Base-by-base conservation (phyloP, 768 basidiomycete species). In the Xerocomellus amylosporus region DNA sequence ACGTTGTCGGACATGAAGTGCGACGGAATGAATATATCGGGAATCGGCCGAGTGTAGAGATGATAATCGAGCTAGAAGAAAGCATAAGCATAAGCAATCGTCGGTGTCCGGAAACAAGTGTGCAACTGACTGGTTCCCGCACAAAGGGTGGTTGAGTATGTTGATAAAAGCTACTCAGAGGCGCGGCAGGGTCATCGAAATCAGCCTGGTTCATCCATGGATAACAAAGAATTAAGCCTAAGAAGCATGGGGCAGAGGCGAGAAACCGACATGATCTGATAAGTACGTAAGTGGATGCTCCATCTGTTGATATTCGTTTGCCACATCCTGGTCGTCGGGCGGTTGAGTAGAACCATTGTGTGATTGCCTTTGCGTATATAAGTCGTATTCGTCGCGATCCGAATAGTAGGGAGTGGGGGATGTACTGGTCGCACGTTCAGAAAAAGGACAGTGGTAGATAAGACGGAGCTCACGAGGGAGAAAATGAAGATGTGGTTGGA, bases 1-100 rank as follows among this genome's bases (percentile, higher is more conserved):
- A 86, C 75, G 22, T 79, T 78, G 63, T 94, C 90, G n/a, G 93
- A 87, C 45, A 97, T 79, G 73, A 96, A 98, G 66, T 95, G 93
- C 30, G 79, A 76, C 17, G 79, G 67, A 61, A 79, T 64, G 66
- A 87, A 75, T 52, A 77, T 64, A 58, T 81, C 72, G 41, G 88
- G 76, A 64, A 88, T 75, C 62, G 81, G 80, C 2, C 82, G 81
- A 4, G 90, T 87, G 74, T 99, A 99, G 30, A 98, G 79, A 60
- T 98, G 93, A 65, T 99, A 93, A 66, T 97, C 85, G 43, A 98
- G 80, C 92, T 96, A 66, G 19, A 40, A 49, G 9, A 22, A 36
- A 26, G 24, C 5, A 30, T 22, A 42, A 42, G 40, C 49, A 24
- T 53, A 45, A 3, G 8, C 40, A 22, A 31, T 38, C 50, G 42